Evolutionary conservation across 2,329 filamentous ascomycete genomes (phyloP).

Genomic region (Pseudopyrenochaeta lycopersici): DNA sequence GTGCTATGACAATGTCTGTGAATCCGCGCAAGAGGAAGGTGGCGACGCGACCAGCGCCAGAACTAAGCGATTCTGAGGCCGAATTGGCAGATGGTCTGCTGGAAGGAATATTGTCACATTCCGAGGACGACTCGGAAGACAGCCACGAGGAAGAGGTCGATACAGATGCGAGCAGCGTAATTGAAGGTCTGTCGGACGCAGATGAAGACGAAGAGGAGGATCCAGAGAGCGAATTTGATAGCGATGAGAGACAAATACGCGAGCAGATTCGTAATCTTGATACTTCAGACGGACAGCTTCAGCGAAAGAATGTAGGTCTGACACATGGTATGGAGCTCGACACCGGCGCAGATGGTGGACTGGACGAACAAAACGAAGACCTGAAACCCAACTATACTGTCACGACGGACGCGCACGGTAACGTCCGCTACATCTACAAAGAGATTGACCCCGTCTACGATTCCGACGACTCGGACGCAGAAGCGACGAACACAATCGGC

Average conservation of each 20-base stretch:
- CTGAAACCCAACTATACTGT: conserved; percentile 64
- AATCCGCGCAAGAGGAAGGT: conserved; percentile 61
- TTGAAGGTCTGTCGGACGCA: conserved; percentile 43
- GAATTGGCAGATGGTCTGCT: conserved; percentile 51
- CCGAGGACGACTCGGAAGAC: conserved; percentile 50
- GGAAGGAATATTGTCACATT: conserved; percentile 54
- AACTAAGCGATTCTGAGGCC: conserved; percentile 41
- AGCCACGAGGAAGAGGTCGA: conserved; percentile 30
- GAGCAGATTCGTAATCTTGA: conserved; percentile 56
- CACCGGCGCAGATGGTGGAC: conserved; percentile 28
- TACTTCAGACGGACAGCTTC: conserved; percentile 37
- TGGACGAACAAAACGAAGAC: conserved; percentile 40
- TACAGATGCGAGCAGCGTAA: conserved; percentile 43
- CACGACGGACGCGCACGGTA: conserved; percentile 86
- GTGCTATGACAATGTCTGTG: conserved; percentile 44
- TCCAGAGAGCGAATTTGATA: conserved; percentile 43
- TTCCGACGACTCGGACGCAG: conserved; percentile 90
- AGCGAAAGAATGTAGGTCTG: conserved; percentile 22
- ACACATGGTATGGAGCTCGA: conserved; percentile 26
- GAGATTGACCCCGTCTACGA: conserved; percentile 96
- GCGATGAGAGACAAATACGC: conserved; percentile 53
- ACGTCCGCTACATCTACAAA: conserved; percentile 87
- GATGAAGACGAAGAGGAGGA: conserved; percentile 44
- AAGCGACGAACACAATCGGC: conserved; percentile 88
- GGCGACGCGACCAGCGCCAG: conserved; percentile 46